phyloP scores from a whole-genome alignment of 1,284 basidiomycete genomes.

The Apiotrichum siamense region DNA sequence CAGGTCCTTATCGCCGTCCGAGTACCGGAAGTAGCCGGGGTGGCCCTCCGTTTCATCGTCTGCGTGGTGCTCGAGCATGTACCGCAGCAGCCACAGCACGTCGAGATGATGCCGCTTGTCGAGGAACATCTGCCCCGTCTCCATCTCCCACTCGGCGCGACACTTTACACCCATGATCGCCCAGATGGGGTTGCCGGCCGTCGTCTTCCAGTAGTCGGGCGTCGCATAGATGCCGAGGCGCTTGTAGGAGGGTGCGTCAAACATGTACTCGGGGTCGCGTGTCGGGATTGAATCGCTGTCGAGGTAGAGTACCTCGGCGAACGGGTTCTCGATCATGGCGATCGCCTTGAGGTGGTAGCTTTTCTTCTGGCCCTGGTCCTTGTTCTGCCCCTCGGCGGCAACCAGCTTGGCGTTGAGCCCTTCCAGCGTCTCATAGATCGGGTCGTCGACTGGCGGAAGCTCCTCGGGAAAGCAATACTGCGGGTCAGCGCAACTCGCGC shows the following conservation, averaged over 20 bases:
- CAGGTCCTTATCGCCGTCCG: conserved; percentile 53
- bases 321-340: conserved; percentile 48
- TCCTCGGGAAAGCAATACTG: conserved; percentile 50
- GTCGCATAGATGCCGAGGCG: conserved; percentile 43
- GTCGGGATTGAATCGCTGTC: conserved; percentile 49
- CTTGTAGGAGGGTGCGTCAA: conserved; percentile 46
- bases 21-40: conserved; percentile 49
- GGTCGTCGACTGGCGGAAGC: conserved; percentile 36
- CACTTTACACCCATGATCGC: conserved; percentile 51
- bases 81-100: conserved; percentile 45
- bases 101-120: conserved; percentile 51
- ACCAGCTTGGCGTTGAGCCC: conserved; percentile 45
- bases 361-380: conserved; percentile 41
- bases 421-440: conserved; percentile 36
- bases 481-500: conserved; percentile 5
- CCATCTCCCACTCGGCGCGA: conserved; percentile 52
- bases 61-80: conserved; percentile 48
- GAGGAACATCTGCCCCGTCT: conserved; percentile 51
- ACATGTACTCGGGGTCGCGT: conserved; percentile 47
- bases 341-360: conserved; percentile 51
- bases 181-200: conserved; percentile 49
- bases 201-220: conserved; percentile 48
- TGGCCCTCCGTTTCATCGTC: neutral
- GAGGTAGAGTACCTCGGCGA: conserved; percentile 50
- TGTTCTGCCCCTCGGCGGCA: conserved; percentile 38